Evolutionary conservation across 371 early-diverging fungal genomes (phyloP).

Genomic region (Choanephora cucurbitarum): DNA sequence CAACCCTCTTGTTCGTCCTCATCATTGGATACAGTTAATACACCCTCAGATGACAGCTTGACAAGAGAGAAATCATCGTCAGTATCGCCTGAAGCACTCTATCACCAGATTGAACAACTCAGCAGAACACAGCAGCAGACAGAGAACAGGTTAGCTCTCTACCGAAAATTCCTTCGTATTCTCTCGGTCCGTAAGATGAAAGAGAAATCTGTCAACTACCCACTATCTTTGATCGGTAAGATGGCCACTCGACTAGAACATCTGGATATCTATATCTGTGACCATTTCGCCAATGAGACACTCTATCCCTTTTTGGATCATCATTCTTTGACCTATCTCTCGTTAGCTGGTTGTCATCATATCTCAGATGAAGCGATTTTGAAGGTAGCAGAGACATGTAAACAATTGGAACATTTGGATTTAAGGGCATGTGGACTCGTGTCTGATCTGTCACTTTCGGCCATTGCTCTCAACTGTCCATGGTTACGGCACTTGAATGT

Average conservation of each 20-base stretch:
- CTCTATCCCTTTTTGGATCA: constrained; percentile 31
- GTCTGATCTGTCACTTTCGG: constrained; percentile 50
- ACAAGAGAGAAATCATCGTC: too few relatives aligned
- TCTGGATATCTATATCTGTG: constrained; percentile 47
- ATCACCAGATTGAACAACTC: too few relatives aligned
- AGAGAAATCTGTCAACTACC: constrained; percentile 31
- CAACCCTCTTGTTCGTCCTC: background rate
- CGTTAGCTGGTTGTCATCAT: constrained; percentile 58
- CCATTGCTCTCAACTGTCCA: constrained; percentile 51
- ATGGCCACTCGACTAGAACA: constrained; percentile 27
- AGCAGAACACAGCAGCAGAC: background rate
- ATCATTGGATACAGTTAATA: background rate
- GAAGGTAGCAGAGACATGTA: constrained; percentile 46
- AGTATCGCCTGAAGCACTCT: too few relatives aligned
- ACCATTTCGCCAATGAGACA: constrained; percentile 27
- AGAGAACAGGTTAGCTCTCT: constrained; percentile 12
- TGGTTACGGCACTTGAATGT: constrained; percentile 57
- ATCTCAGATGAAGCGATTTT: constrained; percentile 51
- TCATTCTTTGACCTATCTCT: constrained; percentile 39
- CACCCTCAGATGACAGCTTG: too few relatives aligned
- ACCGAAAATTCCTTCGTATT: constrained; percentile 18
- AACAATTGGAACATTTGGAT: constrained; percentile 51
- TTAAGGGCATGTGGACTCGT: constrained; percentile 59
- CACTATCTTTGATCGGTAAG: constrained; percentile 29
- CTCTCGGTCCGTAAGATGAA: constrained; percentile 38